Percentiles rank a stretch among this genome's conserved stretches.
These are phyloP conservation scores for Stropharia rugosoannulata DNA, from an alignment of 768 basidiomycete species.

Conservation along the genomic window DNA sequence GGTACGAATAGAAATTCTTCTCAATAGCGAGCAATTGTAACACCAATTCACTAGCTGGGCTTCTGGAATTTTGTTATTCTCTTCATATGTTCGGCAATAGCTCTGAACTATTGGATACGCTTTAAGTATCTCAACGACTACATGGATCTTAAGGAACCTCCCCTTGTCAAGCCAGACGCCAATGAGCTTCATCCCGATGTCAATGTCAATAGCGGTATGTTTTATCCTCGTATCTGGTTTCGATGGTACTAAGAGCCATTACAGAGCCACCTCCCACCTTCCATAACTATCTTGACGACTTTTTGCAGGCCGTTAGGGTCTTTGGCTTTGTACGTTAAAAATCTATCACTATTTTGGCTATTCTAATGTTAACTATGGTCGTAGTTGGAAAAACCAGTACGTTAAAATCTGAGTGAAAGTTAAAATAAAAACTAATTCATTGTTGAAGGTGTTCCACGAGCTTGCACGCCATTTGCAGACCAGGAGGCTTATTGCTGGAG, in stretches of 20 bases:
- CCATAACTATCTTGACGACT: conserved; percentile 97
- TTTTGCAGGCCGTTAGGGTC: conserved; percentile 92
- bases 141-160: conserved; percentile 76
- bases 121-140: conserved; percentile 78
- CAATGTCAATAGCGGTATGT: conserved; percentile 69
- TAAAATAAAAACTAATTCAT: not conserved
- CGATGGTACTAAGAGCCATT: conserved; percentile 1
- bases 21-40: not conserved
- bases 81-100: conserved; percentile 64
- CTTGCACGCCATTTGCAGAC: conserved; percentile 96
- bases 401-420: conserved; percentile 18
- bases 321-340: conserved; percentile 79
- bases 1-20: conserved; percentile 36
- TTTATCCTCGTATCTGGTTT: not conserved
- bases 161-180: conserved; percentile 78
- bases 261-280: conserved; percentile 73
- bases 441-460: conserved; percentile 87
- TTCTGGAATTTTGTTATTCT: conserved; percentile 89
- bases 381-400: conserved; percentile 86
- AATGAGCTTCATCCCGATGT: conserved; percentile 92
- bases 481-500: conserved; percentile 91
- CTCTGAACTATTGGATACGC: conserved; percentile 82
- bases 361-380: not conserved
- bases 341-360: not conserved
- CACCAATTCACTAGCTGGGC: conserved; percentile 58